Evolutionary conservation across 129 eudicot species (phyloP), one percentile per base, ranked within the genome.

Genomic region (Calendula officinalis): DNA sequence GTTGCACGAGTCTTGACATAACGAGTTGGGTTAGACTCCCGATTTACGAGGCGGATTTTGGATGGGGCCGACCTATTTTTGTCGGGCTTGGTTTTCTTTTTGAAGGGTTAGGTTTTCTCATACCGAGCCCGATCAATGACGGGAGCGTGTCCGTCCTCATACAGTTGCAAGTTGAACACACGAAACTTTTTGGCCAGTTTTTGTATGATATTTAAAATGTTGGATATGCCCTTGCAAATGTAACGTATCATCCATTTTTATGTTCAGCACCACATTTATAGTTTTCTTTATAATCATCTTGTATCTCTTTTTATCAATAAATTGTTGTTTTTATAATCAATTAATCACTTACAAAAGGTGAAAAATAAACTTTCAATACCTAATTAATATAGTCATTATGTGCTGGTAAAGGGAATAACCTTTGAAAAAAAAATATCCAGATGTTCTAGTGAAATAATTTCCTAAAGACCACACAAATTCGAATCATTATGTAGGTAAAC

Each of bases 121-220:
- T 62, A 62, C 67, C 67, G 6, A 44, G 67, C 67, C 39, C 42
- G 41, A 62, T 44, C 35, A 30, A 62, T 0, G 67, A 62, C 13
- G 41, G n/a, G 4, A 62, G 67, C 41, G 12, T 45, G 4, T 45
- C 13, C 13, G 30, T 62, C 9, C 1, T 45, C 33, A 62, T 62
- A 12, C 17, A 27, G 43, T 13, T 62, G 0, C 42, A 62, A 45
- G 55, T 1, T 32, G 68, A 45, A 7, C 43, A 62, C 16, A 44
- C 45, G 56, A 62, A 44, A 32, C 13, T 32, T 45, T 62, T 62
- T 3, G 45, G 55, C 42, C n/a, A 45, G 30, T 62, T 62, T 1
- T 62, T 44, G n/a, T 62, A 62, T 62, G 33, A 50, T 22, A 0
- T 22, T 22, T 22, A 22, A 22, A 22, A 22, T 22, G 30, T 22